Evolutionary conservation across 805 yeast genomes (phyloP).

Genomic region (Starmerella floricola): DNA sequence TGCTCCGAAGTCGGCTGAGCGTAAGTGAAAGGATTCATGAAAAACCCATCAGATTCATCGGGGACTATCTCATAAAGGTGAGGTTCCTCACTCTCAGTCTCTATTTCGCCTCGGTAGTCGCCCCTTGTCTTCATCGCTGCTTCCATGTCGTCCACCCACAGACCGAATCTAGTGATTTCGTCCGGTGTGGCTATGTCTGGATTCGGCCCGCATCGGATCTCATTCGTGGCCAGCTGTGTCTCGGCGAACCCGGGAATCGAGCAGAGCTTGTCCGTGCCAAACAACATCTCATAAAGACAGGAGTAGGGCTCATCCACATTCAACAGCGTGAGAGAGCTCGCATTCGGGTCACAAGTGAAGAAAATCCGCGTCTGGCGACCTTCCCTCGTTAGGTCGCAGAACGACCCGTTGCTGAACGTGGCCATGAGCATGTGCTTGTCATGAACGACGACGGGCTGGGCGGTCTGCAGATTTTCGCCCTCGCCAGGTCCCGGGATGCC

Average conservation of each 20-base stretch:
- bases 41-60: too few species aligned
- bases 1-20: too few species aligned
- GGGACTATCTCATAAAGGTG: too few species aligned
- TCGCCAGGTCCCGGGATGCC: neutral
- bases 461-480: constrained; percentile 1
- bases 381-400: constrained; percentile 46
- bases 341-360: constrained; percentile 40
- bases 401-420: constrained; percentile 36
- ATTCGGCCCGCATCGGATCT: constrained; percentile 12
- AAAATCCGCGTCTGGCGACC: constrained; percentile 45
- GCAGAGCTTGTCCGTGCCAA: constrained; percentile 18
- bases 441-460: constrained; percentile 12
- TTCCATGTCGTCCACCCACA: too few species aligned
- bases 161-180: too few species aligned
- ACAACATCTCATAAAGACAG: constrained; percentile 19
- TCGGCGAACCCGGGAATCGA: constrained; percentile 9
- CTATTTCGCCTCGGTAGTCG: too few species aligned
- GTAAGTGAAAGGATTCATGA: too few species aligned
- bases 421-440: constrained; percentile 14
- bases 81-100: too few species aligned
- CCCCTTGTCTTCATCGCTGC: too few species aligned
- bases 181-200: too few species aligned
- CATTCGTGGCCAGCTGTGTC: neutral
- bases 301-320: constrained; percentile 16
- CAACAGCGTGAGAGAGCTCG: constrained; percentile 1